phyloP scores from a whole-genome alignment of 306 rosid genomes.

The Prinsepia uniflora region DNA sequence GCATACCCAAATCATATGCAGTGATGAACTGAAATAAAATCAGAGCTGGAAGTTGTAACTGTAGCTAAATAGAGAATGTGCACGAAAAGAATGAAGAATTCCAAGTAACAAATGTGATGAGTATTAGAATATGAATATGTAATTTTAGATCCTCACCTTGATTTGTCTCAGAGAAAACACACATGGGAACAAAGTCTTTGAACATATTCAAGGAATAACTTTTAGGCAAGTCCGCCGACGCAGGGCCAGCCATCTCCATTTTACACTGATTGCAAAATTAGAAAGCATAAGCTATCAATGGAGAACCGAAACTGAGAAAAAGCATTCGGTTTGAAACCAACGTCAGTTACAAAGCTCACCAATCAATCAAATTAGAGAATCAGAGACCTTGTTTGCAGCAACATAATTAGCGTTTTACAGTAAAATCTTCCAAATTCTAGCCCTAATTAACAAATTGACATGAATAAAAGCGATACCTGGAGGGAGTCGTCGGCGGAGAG shows the following conservation, averaged over 20 bases:
- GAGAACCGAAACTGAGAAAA: background rate
- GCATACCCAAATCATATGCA: too few relatives aligned
- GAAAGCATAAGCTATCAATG: constrained; percentile 21
- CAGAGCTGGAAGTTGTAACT: background rate
- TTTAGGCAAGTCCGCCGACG: constrained; percentile 56
- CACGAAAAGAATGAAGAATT: constrained; percentile 8
- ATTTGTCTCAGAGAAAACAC: constrained; percentile 76
- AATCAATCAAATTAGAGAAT: background rate
- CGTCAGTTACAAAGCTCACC: background rate
- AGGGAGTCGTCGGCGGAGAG: constrained; percentile 75
- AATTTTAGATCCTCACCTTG: constrained; percentile 58
- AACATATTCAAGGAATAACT: constrained; percentile 79
- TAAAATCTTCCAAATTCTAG: background rate
- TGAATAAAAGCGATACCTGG: constrained; percentile 41
- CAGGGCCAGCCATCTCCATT: constrained; percentile 84
- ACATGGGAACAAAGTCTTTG: constrained; percentile 93
- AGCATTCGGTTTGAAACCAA: constrained; percentile 4
- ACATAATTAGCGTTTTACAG: background rate
- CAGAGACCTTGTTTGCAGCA: background rate
- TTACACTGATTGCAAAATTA: constrained; percentile 56
- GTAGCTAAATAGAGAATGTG: background rate
- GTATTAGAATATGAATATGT: background rate
- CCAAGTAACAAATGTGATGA: background rate
- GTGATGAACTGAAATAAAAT: background rate
- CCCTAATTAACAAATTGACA: background rate